Evolutionary conservation across 441 rosid species (phyloP).

Genomic region (Arabidopsis lyrata): DNA sequence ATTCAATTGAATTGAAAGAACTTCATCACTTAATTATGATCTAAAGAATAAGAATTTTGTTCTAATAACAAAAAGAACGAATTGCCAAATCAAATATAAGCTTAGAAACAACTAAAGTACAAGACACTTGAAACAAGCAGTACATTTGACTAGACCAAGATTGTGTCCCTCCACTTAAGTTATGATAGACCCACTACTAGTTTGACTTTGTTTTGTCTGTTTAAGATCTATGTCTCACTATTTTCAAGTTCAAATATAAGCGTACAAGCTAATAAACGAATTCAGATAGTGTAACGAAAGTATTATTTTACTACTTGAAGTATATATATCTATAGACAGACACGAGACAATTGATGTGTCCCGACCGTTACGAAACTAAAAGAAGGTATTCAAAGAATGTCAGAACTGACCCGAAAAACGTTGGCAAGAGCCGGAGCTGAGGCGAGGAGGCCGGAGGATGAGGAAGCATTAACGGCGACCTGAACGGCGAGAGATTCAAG

Average conservation of each 20-base stretch:
- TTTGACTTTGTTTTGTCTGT: slow-evolving; percentile 43
- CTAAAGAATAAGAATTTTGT: not conserved
- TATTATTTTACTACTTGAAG: not conserved
- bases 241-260: not conserved
- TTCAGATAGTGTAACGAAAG: slow-evolving; percentile 6
- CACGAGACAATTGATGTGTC: not conserved
- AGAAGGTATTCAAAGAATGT: not conserved
- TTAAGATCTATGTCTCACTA: slow-evolving; percentile 27
- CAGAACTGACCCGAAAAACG: slow-evolving; percentile 69
- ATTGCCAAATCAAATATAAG: slow-evolving; percentile 30
- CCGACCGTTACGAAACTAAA: slow-evolving; percentile 20
- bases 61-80: not conserved
- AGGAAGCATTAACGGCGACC: slow-evolving; percentile 74
- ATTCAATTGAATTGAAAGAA: slow-evolving; percentile 3
- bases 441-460: slow-evolving; percentile 63
- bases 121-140: slow-evolving; percentile 35
- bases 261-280: not conserved
- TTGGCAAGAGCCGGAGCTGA: slow-evolving; percentile 83
- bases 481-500: slow-evolving; percentile 83
- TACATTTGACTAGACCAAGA: slow-evolving; percentile 57
- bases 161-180: slow-evolving; percentile 51
- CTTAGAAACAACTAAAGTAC: slow-evolving; percentile 33
- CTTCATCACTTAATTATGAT: slow-evolving; percentile 25
- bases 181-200: slow-evolving; percentile 30
- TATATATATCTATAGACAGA: not conserved